A percentile compares a stretch with the other conserved stretches of the same genome.
Conservation (phyloP, 768 basidiomycete species). For the Mycena crocata region DNA sequence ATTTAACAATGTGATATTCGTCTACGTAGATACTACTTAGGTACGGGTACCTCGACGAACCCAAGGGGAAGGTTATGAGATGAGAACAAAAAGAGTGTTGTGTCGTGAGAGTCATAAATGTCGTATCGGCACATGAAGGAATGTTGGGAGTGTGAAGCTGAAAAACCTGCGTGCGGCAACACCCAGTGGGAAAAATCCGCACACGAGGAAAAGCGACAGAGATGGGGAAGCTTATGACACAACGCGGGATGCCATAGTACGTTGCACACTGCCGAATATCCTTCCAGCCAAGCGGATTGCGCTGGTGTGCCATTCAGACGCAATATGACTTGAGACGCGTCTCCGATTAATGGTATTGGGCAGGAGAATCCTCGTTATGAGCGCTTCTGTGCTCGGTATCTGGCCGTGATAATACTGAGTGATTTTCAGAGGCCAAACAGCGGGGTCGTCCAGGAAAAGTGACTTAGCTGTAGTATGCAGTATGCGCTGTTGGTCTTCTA, state of each 20-base stretch:
- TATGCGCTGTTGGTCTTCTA: not conserved
- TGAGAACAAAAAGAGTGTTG: too few species aligned
- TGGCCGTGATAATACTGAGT: not conserved
- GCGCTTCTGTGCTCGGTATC: not conserved
- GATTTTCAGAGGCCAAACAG: not conserved
- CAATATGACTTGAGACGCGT: not conserved
- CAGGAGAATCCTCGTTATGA: not conserved
- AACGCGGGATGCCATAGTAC: not conserved
- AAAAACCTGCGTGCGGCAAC: too few species aligned
- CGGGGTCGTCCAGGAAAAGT: not conserved
- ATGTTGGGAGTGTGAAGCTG: too few species aligned
- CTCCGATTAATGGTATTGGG: not conserved
- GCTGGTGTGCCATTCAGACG: not conserved
- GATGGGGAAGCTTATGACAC: too few species aligned
- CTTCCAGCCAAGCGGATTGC: not conserved
- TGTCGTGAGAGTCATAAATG: too few species aligned
- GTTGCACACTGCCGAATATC: not conserved
- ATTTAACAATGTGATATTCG: too few species aligned
- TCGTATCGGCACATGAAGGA: too few species aligned
- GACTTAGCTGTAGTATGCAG: conserved; percentile 13
- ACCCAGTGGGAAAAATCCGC: too few species aligned
- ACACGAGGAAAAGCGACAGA: too few species aligned
- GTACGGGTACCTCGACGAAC: too few species aligned
- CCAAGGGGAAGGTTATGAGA: too few species aligned
- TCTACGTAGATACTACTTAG: too few species aligned